Evolutionary conservation across 179 eudicot genomes (phyloP), one percentile per base, ranked within the genome.

Genomic region (Carnegiea gigantea): DNA sequence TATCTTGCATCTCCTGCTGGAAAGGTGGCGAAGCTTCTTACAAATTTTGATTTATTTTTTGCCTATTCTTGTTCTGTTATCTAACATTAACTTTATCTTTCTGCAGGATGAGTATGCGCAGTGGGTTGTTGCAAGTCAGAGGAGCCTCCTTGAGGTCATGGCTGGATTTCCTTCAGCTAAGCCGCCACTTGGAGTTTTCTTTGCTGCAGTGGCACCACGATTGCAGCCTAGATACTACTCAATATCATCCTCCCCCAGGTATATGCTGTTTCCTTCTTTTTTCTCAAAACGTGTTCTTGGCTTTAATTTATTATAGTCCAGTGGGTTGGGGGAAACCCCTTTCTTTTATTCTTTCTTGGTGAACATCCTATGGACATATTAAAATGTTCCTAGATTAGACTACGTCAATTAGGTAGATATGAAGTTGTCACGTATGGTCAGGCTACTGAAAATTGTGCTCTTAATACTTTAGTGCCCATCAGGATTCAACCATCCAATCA

Each of bases 141-240:
- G 98, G 89, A 96, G 99, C 85, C 95, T 96, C 3, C 96, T 96
- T 75, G 99, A 96, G 88, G 95, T 94, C 65, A 87, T 96, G 97
- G 87, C 92, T 11, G 97, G 90, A 44, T 96, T 96, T 80, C 95
- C 97, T 53, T 96, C 99, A 59, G 95, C 96, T 78, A 97, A 90
- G 79, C 99, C 99, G 77, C 90, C 99, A 20, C 92, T 97, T 70
- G 99, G 99, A 28, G 99, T 96, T 78, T 94, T 96, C 94, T 96
- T 96, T 87, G 99, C 99, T 51, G 90, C 93, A 14, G 86, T 96
- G 78, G 90, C 98, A 21, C 97, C 99, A 5, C 98, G 94, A 44
- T 86, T 96, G 83, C 94, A 89, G 92, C 98, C 99, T 43, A 88
- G 99, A 92, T 96, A 87, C 87, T 96, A 96, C 84, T 96, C 99